Conservation (phyloP, 768 basidiomycete genomes). For the Xerocomellus amylosporus region DNA sequence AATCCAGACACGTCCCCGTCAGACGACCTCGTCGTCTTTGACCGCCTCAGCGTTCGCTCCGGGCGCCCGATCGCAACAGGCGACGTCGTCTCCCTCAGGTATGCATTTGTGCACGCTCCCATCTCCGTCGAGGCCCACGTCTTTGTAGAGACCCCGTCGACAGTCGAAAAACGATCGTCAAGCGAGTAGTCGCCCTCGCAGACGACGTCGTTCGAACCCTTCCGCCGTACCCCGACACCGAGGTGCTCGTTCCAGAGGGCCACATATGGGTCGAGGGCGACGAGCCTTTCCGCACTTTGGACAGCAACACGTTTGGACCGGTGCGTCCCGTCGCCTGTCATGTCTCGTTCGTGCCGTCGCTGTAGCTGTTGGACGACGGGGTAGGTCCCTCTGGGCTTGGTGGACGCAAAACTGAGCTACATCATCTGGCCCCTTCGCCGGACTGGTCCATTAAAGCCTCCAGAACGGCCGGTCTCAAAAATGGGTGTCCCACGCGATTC, state of each 20-base stretch:
- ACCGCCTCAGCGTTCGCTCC: constrained; percentile 43
- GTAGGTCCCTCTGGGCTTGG: constrained; percentile 43
- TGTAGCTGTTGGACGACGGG: not conserved
- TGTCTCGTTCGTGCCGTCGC: not conserved
- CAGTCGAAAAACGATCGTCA: constrained; percentile 52
- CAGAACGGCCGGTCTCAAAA: constrained; percentile 19
- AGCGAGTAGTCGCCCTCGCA: constrained; percentile 61
- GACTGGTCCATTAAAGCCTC: constrained; percentile 35
- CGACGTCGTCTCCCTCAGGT: constrained; percentile 68
- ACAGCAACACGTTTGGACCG: constrained; percentile 72
- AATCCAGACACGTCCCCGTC: constrained; percentile 66
- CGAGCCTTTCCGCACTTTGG: constrained; percentile 47
- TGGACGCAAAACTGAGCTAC: constrained; percentile 49
- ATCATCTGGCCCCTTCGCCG: constrained; percentile 54
- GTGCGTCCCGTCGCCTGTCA: constrained; percentile 35
- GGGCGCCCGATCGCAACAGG: constrained; percentile 44
- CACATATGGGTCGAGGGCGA: constrained; percentile 72
- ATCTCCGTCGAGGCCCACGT: not conserved
- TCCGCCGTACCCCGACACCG: constrained; percentile 59
- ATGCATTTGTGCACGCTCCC: constrained; percentile 1
- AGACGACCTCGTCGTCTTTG: constrained; percentile 64
- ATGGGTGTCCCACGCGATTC: constrained; percentile 20
- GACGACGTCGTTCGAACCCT: constrained; percentile 65
- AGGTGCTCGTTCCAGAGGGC: constrained; percentile 55
- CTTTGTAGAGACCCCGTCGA: constrained; percentile 57